Base-by-base conservation (phyloP, 768 basidiomycete species). In the Pisolithus sp. region DNA sequence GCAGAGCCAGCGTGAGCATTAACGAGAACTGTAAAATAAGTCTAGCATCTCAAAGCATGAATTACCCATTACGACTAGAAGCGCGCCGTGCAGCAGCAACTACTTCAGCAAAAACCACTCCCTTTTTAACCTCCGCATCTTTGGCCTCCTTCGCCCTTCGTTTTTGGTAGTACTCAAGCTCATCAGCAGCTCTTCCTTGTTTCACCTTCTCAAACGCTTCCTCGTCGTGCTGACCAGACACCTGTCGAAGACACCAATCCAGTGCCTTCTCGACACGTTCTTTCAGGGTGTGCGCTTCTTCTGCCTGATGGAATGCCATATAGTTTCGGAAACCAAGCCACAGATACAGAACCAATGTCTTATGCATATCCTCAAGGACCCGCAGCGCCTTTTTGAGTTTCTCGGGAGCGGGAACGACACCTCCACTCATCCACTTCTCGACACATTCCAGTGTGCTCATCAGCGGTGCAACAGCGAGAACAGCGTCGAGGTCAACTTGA, bases 291-390 rank as follows among this genome's bases (percentile, higher is more conserved):
- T 66, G 56, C 2, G 82, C 86, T 24, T 69, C 65, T 6, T 70
- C 63, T 30, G 76, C 70, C n/a, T 86, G 74, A 4, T 77, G 67
- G 64, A 87, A 97, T 7, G 82, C 73, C 48, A 90, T 73, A 0
- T 80, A 74, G 52, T 80, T 75, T 37, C 93, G 83, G 64, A 80
- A 83, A 18, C 76, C 74, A 56, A 93, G 73, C 95, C 95, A 99
- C 46, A 92, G 71, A 68, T 97, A 97, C 20, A 86, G 58, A 13
- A 85, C 82, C 26, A 91, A 60, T 28, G 80, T 70, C 59, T 85
- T 86, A 69, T 99, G 93, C 53, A 90, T 68, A 5, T 76, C 73
- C 67, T 97, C 94, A 43, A 97, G 67, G n/a, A 51, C 54, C 34
- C 39, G 57, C 41, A 67, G 45, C 2, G 63, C 62, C 0, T 57